These are phyloP conservation scores for Thelonectria blattea DNA, from an alignment of 2,329 filamentous ascomycete species.

Conservation along the genomic window DNA sequence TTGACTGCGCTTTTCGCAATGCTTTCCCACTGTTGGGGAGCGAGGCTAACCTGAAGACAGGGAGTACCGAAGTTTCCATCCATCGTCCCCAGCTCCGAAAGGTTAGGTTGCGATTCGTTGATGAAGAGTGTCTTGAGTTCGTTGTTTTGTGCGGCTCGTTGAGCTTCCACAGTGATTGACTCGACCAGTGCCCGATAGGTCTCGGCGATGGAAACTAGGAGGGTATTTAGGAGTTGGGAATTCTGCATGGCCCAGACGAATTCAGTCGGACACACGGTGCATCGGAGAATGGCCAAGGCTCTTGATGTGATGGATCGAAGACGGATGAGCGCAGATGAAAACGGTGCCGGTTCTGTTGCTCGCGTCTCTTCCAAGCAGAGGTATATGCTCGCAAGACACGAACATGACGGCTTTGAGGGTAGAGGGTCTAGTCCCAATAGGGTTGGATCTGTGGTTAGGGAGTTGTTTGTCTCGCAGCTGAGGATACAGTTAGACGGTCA, in stretches of 20 bases:
- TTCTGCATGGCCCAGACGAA: constrained; percentile 40
- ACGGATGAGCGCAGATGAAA: constrained; percentile 25
- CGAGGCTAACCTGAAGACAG: constrained; percentile 23
- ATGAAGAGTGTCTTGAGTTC: constrained; percentile 28
- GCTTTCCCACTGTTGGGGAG: constrained; percentile 27
- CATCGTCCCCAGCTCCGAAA: background rate
- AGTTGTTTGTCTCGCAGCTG: constrained; percentile 29
- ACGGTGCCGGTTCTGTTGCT: constrained; percentile 26
- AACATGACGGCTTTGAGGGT: constrained; percentile 26
- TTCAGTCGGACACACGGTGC: constrained; percentile 30
- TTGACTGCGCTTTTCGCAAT: constrained; percentile 33
- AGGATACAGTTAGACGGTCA: constrained; percentile 17
- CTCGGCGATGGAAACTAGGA: constrained; percentile 35
- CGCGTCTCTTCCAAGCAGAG: constrained; percentile 35
- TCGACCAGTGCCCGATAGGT: constrained; percentile 32
- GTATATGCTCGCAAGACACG: constrained; percentile 35
- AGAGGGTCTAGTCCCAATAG: constrained; percentile 16
- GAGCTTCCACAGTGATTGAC: constrained; percentile 30
- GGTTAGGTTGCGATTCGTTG: constrained; percentile 11
- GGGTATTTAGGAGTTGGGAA: constrained; percentile 33
- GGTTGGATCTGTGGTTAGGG: constrained; percentile 11
- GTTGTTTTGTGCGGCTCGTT: constrained; percentile 21
- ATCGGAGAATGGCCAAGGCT: constrained; percentile 28
- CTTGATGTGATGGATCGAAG: constrained; percentile 27
- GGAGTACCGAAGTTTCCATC: background rate